Evolutionary conservation across 2,329 filamentous ascomycete species (phyloP).

Genomic region (Zopfia rhizophila): DNA sequence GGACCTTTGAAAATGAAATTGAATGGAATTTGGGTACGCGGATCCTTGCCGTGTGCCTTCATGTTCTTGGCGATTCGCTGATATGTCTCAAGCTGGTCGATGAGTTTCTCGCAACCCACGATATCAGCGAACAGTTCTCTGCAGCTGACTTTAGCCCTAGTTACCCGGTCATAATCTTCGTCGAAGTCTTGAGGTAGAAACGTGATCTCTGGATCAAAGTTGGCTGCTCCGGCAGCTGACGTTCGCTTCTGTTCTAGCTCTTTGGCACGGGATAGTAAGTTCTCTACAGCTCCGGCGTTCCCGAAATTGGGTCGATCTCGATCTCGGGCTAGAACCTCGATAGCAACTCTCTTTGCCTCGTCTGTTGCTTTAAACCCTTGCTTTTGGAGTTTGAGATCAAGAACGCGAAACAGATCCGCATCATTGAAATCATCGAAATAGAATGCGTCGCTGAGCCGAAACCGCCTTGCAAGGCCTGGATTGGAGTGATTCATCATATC

Average conservation of each 20-base stretch:
- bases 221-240: conserved; percentile 19
- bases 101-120: conserved; percentile 64
- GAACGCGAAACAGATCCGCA: conserved; percentile 64
- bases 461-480: conserved; percentile 71
- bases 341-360: conserved; percentile 61
- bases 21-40: conserved; percentile 66
- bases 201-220: conserved; percentile 6
- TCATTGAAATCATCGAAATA: conserved; percentile 72
- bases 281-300: conserved; percentile 77
- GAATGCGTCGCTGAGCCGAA: conserved; percentile 69
- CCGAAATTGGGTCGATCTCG: conserved; percentile 72
- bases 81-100: conserved; percentile 63
- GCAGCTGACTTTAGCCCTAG: conserved; percentile 59
- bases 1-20: conserved; percentile 72
- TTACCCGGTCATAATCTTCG: conserved; percentile 62
- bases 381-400: conserved; percentile 68
- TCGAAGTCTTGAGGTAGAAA: conserved; percentile 62
- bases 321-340: conserved; percentile 66
- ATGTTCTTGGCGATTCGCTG: conserved; percentile 61
- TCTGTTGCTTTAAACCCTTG: conserved; percentile 62
- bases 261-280: conserved; percentile 66
- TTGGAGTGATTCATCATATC: conserved; percentile 76
- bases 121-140: conserved; percentile 64
- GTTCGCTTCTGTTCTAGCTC: conserved; percentile 54
- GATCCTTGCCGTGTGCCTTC: conserved; percentile 61